A percentile compares a stretch with the other conserved stretches of the same genome.
These are phyloP conservation scores for Lactarius hatsudake DNA, from an alignment of 768 basidiomycete species.

Conservation along the genomic window DNA sequence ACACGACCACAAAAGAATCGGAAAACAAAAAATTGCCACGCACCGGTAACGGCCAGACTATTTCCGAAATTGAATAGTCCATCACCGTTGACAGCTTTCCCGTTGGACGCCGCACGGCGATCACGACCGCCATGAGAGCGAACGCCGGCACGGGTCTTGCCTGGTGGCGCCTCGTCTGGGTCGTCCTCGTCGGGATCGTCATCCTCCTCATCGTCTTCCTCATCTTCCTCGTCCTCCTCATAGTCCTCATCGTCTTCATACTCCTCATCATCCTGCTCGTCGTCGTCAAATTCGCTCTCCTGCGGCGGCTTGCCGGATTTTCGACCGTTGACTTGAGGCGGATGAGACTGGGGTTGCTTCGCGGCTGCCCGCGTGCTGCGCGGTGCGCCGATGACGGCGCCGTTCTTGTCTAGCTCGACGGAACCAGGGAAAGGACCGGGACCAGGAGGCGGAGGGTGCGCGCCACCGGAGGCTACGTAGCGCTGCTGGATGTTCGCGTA, in stretches of 20 bases:
- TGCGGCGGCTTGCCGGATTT: constrained; percentile 45
- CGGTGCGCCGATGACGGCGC: constrained; percentile 52
- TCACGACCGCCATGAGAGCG: constrained; percentile 28
- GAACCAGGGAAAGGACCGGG: constrained; percentile 98
- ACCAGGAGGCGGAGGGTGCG: constrained; percentile 87
- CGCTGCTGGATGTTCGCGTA: constrained; percentile 98
- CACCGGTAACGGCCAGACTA: constrained; percentile 79
- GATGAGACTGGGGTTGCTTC: constrained; percentile 31
- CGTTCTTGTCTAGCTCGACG: constrained; percentile 94
- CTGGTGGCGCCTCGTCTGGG: constrained; percentile 36
- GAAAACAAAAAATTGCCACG: constrained; percentile 32
- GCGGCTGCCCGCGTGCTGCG: constrained; percentile 18
- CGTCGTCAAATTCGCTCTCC: constrained; percentile 67
- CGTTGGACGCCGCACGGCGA: constrained; percentile 39
- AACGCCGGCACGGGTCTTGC: constrained; percentile 31
- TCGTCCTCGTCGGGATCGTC: constrained; percentile 64
- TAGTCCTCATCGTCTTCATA: constrained; percentile 56
- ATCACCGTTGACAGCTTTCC: constrained; percentile 51
- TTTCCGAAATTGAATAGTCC: constrained; percentile 79
- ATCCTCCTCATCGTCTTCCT: constrained; percentile 69
- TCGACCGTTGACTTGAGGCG: constrained; percentile 38
- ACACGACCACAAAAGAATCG: constrained; percentile 25
- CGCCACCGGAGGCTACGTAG: constrained; percentile 87
- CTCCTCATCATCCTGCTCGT: constrained; percentile 55
- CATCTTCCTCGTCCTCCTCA: constrained; percentile 59